Base-by-base conservation (phyloP, 176 grass and related monocot species). In the Hsuehochloa calcarea region DNA sequence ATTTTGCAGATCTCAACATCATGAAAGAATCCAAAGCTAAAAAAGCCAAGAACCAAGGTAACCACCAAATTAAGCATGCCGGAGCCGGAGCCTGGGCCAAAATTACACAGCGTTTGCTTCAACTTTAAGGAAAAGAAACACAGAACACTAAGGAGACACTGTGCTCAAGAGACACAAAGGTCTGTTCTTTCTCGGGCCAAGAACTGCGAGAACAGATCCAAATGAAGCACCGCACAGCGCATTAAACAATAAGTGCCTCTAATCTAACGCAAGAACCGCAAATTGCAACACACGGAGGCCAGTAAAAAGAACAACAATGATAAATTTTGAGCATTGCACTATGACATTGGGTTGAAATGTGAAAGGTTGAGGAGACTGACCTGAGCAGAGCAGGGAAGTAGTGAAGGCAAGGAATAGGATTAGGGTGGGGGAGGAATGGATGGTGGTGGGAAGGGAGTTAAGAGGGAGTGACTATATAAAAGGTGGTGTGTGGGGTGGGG, bases 331-430 rank as follows among this genome's bases (percentile, higher is more conserved):
- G 56, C 85, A 88, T 65, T 71, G 17, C n/a, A 39, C 9, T 44
- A 49, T 37, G 27, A 1, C 74, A 43, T 25, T 62, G 22, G 45
- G 55, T 40, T 78, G 43, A 65, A 44, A 74, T 23, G 59, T 5
- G 43, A 26, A 41, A 9, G 75, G 72, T 11, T 59, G 72, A 72
- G 49, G 65, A 77, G 56, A 92, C 91, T 77, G 82, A 97, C 94
- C 94, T 94, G 78, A 82, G 69, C 66, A 65, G 70, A 89, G 84
- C 65, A 50, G 78, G 82, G 61, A 70, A 70, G 86, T 74, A 81
- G 86, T 60, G 83, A 87, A 61, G 82, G 63, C 66, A 67, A 67
- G 79, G 68, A 79, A 76, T 0, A 8, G 51, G 17, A 55, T 8
- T 46, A 70, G 84, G 84, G 63, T 61, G 77, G 27, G 17, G 29